Percentiles rank a stretch among this genome's conserved stretches.
Evolutionary conservation across 306 rosid genomes (phyloP).

Genomic region (Trifolium repens): DNA sequence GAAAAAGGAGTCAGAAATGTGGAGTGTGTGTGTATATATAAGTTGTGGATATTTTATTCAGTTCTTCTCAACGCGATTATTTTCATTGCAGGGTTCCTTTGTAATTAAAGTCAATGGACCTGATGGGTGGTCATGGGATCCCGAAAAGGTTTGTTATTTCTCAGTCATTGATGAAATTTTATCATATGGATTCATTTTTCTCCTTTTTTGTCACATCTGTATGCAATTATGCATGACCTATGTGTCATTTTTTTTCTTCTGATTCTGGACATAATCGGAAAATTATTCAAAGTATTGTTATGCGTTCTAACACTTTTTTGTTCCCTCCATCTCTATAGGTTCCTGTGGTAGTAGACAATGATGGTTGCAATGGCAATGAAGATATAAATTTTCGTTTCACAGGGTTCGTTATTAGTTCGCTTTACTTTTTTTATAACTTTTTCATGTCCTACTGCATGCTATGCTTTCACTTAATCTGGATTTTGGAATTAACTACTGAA

Average conservation of each 20-base stretch:
- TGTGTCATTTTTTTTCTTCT: background rate
- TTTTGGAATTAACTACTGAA: constrained; percentile 33
- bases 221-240: constrained; percentile 14
- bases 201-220: constrained; percentile 19
- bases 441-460: constrained; percentile 31
- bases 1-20: constrained; percentile 2
- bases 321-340: constrained; percentile 53
- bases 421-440: constrained; percentile 19
- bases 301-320: constrained; percentile 22
- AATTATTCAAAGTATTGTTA: constrained; percentile 15
- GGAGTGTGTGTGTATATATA: background rate
- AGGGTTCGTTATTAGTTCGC: constrained; percentile 61
- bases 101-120: constrained; percentile 84
- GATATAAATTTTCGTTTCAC: constrained; percentile 93
- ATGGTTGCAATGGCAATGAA: constrained; percentile 91
- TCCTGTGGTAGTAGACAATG: constrained; percentile 77
- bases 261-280: constrained; percentile 26
- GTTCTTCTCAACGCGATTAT: constrained; percentile 47
- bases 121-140: constrained; percentile 96
- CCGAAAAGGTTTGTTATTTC: constrained; percentile 68
- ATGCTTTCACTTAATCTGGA: constrained; percentile 30
- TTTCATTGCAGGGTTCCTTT: constrained; percentile 79
- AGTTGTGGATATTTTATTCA: constrained; percentile 10
- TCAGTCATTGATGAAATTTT: constrained; percentile 29
- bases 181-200: background rate